These are phyloP conservation scores for Striga asiatica DNA, from an alignment of 257 asterid genomes.

Conservation along the genomic window DNA sequence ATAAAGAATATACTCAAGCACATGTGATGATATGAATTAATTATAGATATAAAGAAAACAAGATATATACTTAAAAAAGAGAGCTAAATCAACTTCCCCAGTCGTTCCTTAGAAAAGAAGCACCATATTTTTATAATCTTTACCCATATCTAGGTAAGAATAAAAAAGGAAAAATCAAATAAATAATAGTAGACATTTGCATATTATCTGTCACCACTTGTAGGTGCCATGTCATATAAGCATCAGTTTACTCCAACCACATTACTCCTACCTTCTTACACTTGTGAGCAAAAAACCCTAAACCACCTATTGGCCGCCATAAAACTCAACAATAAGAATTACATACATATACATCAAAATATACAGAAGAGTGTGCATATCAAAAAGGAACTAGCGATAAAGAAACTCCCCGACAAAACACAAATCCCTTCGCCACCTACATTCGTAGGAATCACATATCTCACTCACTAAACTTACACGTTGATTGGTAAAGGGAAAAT, in stretches of 20 bases:
- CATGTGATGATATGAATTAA: background rate
- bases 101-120: slow-evolving; percentile 9
- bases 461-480: too few species aligned
- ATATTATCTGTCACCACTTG: slow-evolving; percentile 22
- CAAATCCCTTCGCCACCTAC: background rate
- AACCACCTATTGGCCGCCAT: slow-evolving; percentile 17
- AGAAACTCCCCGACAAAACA: too few species aligned
- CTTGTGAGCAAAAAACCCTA: slow-evolving; percentile 19
- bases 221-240: slow-evolving; percentile 15
- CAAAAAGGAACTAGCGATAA: background rate
- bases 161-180: background rate
- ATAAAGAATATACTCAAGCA: background rate
- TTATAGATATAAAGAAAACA: background rate
- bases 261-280: slow-evolving; percentile 3
- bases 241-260: slow-evolving; percentile 8
- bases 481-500: too few species aligned
- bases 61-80: background rate
- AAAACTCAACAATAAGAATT: background rate
- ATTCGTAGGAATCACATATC: background rate
- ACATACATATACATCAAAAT: background rate
- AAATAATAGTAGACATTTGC: slow-evolving; percentile 1
- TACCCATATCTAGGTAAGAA: slow-evolving; percentile 19
- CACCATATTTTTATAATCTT: slow-evolving; percentile 4
- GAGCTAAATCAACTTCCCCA: slow-evolving; percentile 18
- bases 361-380: background rate